Conservation (phyloP, 495 filamentous ascomycete species). For the Penicillium goetzii region DNA sequence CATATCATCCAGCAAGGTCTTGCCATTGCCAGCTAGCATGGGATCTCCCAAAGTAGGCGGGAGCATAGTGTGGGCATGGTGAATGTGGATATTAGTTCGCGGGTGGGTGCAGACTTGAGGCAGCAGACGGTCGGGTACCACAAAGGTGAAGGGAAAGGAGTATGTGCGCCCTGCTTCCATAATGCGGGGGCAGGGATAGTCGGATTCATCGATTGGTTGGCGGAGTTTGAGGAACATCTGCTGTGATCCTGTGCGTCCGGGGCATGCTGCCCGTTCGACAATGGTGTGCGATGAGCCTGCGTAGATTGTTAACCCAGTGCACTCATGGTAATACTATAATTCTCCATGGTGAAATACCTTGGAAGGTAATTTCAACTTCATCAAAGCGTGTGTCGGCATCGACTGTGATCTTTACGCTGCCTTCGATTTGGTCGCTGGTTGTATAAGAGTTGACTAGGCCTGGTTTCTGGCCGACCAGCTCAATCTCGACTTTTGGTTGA, state of each 20-base stretch:
- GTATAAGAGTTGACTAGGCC: constrained; percentile 57
- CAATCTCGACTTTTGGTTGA: constrained; percentile 42
- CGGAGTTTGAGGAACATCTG: constrained; percentile 77
- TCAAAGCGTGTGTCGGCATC: constrained; percentile 76
- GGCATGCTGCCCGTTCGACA: constrained; percentile 55
- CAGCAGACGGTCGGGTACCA: constrained; percentile 74
- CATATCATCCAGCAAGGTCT: constrained; percentile 71
- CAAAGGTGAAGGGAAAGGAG: constrained; percentile 84
- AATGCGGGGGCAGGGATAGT: constrained; percentile 71
- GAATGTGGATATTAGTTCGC: constrained; percentile 59
- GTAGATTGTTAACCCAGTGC: constrained; percentile 9
- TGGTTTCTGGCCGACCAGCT: constrained; percentile 36
- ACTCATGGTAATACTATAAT: not conserved
- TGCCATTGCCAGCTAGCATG: constrained; percentile 54
- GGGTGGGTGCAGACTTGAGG: constrained; percentile 64
- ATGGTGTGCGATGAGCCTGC: constrained; percentile 53
- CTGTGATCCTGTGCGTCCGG: constrained; percentile 55
- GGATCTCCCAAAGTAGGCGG: constrained; percentile 82
- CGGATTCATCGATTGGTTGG: constrained; percentile 73
- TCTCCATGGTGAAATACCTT: constrained; percentile 57
- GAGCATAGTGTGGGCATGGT: constrained; percentile 72
- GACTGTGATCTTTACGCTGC: constrained; percentile 61
- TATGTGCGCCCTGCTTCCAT: constrained; percentile 68
- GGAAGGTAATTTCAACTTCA: constrained; percentile 75
- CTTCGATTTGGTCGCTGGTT: constrained; percentile 62